phyloP scores from a whole-genome alignment of 352 stramenopile species.

The Globisporangium orthogonon region DNA sequence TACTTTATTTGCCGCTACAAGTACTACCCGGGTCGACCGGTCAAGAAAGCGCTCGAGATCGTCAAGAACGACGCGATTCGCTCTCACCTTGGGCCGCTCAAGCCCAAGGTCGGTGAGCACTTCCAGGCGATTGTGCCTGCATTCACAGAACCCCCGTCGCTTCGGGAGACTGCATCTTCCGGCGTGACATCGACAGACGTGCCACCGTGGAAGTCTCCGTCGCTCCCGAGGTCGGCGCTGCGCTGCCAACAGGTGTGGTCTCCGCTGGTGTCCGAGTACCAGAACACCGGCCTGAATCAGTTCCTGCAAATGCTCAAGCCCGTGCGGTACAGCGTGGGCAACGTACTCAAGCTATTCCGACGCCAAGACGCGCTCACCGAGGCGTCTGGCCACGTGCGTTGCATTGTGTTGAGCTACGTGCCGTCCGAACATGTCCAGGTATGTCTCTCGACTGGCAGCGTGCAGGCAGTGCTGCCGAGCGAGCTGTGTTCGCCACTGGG shows the following conservation, averaged over 20 bases:
- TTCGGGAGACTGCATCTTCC: background rate
- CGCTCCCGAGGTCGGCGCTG: slow-evolving; percentile 13
- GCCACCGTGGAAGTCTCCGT: slow-evolving; percentile 26
- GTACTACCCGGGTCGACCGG: slow-evolving; percentile 63
- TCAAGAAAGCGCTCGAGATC: slow-evolving; percentile 59
- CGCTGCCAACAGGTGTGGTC: slow-evolving; percentile 65
- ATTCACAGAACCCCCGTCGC: slow-evolving; percentile 9
- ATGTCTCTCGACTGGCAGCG: slow-evolving; percentile 50
- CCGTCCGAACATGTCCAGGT: slow-evolving; percentile 40
- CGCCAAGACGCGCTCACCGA: slow-evolving; percentile 1
- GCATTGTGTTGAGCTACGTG: slow-evolving; percentile 47
- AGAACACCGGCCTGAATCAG: slow-evolving; percentile 38
- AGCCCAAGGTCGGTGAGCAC: slow-evolving; percentile 58
- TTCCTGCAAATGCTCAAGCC: slow-evolving; percentile 52
- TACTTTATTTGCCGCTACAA: slow-evolving; percentile 80
- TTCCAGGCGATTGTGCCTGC: slow-evolving; percentile 52
- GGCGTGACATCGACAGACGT: background rate
- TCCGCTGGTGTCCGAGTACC: slow-evolving; percentile 33
- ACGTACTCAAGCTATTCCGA: slow-evolving; percentile 62
- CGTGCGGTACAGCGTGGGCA: slow-evolving; percentile 57
- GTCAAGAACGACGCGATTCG: slow-evolving; percentile 71
- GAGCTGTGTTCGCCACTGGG: slow-evolving; percentile 57
- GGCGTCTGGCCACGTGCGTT: slow-evolving; percentile 49
- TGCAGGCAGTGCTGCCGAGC: slow-evolving; percentile 38
- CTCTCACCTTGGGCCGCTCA: slow-evolving; percentile 46